Conservation (phyloP, 2,329 filamentous ascomycete genomes). For the Penicillium sp. region DNA sequence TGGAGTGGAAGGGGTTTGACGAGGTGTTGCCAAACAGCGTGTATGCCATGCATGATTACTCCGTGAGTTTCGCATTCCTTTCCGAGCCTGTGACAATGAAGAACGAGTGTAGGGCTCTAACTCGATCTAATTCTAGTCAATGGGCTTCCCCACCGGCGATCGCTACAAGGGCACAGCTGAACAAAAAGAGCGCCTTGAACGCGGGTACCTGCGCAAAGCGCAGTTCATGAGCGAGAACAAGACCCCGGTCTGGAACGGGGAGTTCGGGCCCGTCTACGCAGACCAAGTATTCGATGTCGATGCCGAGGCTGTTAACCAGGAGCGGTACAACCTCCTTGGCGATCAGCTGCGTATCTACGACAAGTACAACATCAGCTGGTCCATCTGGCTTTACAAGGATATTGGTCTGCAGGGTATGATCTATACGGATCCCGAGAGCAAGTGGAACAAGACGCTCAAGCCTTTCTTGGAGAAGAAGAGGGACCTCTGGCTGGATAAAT, state of each 20-base stretch:
- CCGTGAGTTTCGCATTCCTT: conserved; percentile 20
- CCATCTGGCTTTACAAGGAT: conserved; percentile 61
- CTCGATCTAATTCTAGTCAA: conserved; percentile 17
- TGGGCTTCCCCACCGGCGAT: conserved; percentile 45
- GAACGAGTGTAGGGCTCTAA: neutral
- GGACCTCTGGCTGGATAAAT: conserved; percentile 53
- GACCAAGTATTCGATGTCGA: conserved; percentile 28
- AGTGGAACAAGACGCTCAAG: conserved; percentile 52
- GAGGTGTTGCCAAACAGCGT: conserved; percentile 45
- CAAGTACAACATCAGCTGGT: conserved; percentile 54
- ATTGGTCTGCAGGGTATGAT: conserved; percentile 58
- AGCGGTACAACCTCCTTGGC: conserved; percentile 47
- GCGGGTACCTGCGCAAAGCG: conserved; percentile 47
- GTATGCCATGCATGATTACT: conserved; percentile 47
- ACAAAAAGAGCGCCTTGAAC: conserved; percentile 43
- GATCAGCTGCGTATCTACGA: conserved; percentile 53
- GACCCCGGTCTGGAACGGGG: conserved; percentile 53
- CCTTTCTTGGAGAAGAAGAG: conserved; percentile 58
- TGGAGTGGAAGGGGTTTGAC: conserved; percentile 48
- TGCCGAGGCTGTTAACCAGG: conserved; percentile 41
- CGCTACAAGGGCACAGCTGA: conserved; percentile 42
- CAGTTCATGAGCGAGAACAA: conserved; percentile 46
- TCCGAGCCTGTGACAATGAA: neutral
- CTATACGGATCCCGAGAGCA: conserved; percentile 45
- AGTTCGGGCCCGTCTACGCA: conserved; percentile 49